Evolutionary conservation across 306 rosid species (phyloP).

Genomic region (Medicago truncatula): DNA sequence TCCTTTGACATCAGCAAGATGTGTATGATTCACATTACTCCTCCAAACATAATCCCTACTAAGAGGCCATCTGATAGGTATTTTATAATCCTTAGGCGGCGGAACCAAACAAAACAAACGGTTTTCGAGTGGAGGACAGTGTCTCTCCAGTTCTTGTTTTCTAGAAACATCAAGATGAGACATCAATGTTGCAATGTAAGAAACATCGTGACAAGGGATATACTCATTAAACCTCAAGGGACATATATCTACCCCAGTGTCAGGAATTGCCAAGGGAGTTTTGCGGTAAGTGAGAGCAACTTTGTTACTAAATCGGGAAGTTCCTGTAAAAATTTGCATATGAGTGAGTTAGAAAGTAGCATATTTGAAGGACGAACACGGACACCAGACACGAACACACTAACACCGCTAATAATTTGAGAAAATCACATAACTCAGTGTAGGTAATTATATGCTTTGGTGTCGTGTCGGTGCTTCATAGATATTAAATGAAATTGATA

Average conservation of each 20-base stretch:
- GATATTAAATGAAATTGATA: neutral
- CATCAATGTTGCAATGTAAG: slow-evolving; percentile 62
- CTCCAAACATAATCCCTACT: slow-evolving; percentile 96
- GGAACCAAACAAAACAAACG: slow-evolving; percentile 90
- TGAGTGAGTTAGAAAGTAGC: neutral
- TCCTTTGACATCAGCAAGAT: slow-evolving; percentile 91
- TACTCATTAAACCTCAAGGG: slow-evolving; percentile 83
- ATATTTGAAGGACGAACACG: neutral
- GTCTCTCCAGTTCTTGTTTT: slow-evolving; percentile 88
- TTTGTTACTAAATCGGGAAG: slow-evolving; percentile 57
- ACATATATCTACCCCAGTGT: slow-evolving; percentile 77
- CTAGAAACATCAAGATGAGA: slow-evolving; percentile 67
- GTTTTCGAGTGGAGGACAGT: slow-evolving; percentile 79
- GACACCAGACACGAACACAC: no score
- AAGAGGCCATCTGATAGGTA: slow-evolving; percentile 86
- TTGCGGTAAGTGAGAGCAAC: slow-evolving; percentile 66
- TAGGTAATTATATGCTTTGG: no score
- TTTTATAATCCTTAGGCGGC: slow-evolving; percentile 83
- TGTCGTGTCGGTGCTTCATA: no score
- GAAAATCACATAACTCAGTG: no score
- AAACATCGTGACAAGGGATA: slow-evolving; percentile 81
- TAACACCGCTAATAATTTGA: no score
- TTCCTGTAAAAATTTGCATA: slow-evolving; percentile 54
- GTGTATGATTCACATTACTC: slow-evolving; percentile 90
- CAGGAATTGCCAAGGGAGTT: slow-evolving; percentile 61